Conservation (phyloP, 768 basidiomycete species). For the Rhizopogon roseolus region DNA sequence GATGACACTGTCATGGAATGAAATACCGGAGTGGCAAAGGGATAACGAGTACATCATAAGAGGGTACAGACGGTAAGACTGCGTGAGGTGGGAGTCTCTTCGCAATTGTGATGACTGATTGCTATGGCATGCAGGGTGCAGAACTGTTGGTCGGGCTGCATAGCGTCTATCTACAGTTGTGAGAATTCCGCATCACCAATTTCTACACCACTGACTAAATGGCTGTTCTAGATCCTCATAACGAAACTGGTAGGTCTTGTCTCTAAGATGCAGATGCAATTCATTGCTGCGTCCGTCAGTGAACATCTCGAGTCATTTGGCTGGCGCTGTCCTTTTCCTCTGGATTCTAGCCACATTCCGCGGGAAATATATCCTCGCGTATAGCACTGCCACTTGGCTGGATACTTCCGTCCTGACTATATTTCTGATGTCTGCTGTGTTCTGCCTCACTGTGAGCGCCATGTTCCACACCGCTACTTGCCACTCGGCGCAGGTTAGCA, state of each 20-base stretch:
- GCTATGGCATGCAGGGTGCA: slow-evolving; percentile 39
- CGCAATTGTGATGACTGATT: slow-evolving; percentile 1
- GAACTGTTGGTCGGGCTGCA: slow-evolving; percentile 57
- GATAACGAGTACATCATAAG: slow-evolving; percentile 70
- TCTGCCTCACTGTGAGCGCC: slow-evolving; percentile 69
- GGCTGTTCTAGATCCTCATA: slow-evolving; percentile 57
- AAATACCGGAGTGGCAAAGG: slow-evolving; percentile 64
- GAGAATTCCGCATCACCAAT: slow-evolving; percentile 28
- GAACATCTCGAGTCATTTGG: slow-evolving; percentile 82
- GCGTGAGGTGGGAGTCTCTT: not conserved
- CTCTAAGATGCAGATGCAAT: not conserved
- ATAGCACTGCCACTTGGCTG: slow-evolving; percentile 52
- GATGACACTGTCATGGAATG: slow-evolving; percentile 44
- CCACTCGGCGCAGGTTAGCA: slow-evolving; percentile 64
- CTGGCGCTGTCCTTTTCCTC: slow-evolving; percentile 60
- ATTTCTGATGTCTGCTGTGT: slow-evolving; percentile 68
- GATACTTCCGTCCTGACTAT: slow-evolving; percentile 57
- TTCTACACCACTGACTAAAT: slow-evolving; percentile 11
- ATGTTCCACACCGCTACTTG: slow-evolving; percentile 69
- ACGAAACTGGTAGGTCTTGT: slow-evolving; percentile 57
- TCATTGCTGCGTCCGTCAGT: slow-evolving; percentile 38
- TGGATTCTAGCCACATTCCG: slow-evolving; percentile 52
- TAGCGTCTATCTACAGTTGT: slow-evolving; percentile 66
- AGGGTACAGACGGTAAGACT: slow-evolving; percentile 63
- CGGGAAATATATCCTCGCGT: slow-evolving; percentile 42